Conservation (phyloP, 2,329 filamentous ascomycete species). For the Alternaria postmessia region DNA sequence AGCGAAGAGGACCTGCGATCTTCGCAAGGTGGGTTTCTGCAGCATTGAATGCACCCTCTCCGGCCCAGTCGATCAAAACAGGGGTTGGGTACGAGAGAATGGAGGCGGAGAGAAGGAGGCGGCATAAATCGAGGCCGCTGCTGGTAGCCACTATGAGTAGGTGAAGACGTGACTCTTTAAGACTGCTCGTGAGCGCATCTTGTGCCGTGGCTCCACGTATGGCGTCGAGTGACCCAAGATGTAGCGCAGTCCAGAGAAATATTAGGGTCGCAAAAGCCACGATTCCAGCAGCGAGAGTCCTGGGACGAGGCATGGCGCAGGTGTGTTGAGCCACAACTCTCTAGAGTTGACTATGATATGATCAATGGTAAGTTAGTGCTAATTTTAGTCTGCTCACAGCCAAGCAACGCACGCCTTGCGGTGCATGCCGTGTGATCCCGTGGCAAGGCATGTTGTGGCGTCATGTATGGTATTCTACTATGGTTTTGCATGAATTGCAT, state of each 20-base stretch:
- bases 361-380: no score
- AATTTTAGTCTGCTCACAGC: no score
- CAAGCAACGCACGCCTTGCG: no score
- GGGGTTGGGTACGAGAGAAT: conserved; percentile 7
- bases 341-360: no score
- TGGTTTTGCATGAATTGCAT: no score
- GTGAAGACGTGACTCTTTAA: conserved; percentile 3
- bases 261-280: conserved; percentile 4
- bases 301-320: no score
- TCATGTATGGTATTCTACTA: no score
- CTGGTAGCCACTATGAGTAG: conserved; percentile 5
- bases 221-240: neutral
- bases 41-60: conserved; percentile 4
- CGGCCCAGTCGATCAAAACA: conserved; percentile 6
- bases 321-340: no score
- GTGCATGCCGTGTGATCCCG: no score
- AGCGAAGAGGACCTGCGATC: conserved; percentile 5
- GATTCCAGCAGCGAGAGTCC: neutral
- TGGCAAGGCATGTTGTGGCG: no score
- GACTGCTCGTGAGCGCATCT: neutral
- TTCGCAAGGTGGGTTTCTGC: conserved; percentile 7
- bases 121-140: neutral
- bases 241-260: conserved; percentile 4
- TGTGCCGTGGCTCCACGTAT: conserved; percentile 1
- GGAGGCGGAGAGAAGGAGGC: neutral